A percentile compares a stretch with the other conserved stretches of the same genome.
These are phyloP conservation scores for Moesziomyces sp. DNA, from an alignment of 1,284 basidiomycete genomes.

Conservation along the genomic window DNA sequence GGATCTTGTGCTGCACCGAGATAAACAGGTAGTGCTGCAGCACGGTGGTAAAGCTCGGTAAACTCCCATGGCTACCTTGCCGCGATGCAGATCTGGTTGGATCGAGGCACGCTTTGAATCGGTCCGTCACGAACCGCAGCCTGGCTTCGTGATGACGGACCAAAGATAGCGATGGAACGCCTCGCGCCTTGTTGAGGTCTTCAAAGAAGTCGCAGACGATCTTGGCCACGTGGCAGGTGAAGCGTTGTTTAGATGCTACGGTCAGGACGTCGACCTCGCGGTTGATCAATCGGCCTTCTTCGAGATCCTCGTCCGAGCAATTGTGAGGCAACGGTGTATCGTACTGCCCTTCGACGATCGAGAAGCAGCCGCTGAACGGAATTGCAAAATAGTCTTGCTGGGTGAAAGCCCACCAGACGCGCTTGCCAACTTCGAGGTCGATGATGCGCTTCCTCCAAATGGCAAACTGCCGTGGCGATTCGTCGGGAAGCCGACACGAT, in stretches of 20 bases:
- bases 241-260: slow-evolving; percentile 46
- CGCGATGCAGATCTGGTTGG: slow-evolving; percentile 15
- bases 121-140: slow-evolving; percentile 44
- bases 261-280: slow-evolving; percentile 47
- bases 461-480: slow-evolving; percentile 36
- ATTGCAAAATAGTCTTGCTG: slow-evolving; percentile 56
- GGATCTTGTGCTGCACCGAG: slow-evolving; percentile 51
- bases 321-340: slow-evolving; percentile 53
- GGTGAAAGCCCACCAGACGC: slow-evolving; percentile 53
- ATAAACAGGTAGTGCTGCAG: slow-evolving; percentile 51
- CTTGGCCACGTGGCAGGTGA: slow-evolving; percentile 49
- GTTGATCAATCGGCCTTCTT: slow-evolving; percentile 39
- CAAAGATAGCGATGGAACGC: slow-evolving; percentile 26
- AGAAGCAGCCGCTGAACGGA: slow-evolving; percentile 47
- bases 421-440: slow-evolving; percentile 51
- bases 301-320: slow-evolving; percentile 44
- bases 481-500: slow-evolving; percentile 33
- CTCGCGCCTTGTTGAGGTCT: slow-evolving; percentile 42
- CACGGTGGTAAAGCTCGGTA: slow-evolving; percentile 45
- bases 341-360: slow-evolving; percentile 48
- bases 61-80: slow-evolving; percentile 1
- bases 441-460: slow-evolving; percentile 48
- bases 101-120: slow-evolving; percentile 39
- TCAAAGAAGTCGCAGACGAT: slow-evolving; percentile 52
- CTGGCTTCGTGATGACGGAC: slow-evolving; percentile 42